Evolutionary conservation across 306 rosid genomes (phyloP).

Genomic region (Pyrus betulifolia): DNA sequence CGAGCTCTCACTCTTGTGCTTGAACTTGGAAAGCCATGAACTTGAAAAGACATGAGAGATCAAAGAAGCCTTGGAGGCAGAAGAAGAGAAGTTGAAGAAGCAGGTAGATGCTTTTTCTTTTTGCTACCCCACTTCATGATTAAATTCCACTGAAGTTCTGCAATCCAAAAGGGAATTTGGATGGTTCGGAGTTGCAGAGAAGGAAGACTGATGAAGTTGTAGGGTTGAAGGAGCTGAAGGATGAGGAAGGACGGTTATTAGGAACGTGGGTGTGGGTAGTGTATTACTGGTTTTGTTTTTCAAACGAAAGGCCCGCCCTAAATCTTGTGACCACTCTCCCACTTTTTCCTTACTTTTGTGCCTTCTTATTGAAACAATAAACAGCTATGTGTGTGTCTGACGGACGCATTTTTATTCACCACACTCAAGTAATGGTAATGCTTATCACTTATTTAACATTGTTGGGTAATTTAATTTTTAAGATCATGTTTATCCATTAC

Average conservation of each 20-base stretch:
- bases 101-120: slow-evolving; percentile 39
- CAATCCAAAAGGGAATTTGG: background rate
- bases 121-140: slow-evolving; percentile 58
- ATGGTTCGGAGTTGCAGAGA: slow-evolving; percentile 2
- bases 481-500: too few species aligned
- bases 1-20: slow-evolving; percentile 37
- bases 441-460: too few species aligned
- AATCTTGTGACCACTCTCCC: slow-evolving; percentile 67
- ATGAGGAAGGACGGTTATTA: slow-evolving; percentile 44
- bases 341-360: slow-evolving; percentile 44
- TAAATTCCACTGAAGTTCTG: background rate
- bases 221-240: slow-evolving; percentile 10
- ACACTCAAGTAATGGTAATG: too few species aligned
- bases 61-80: slow-evolving; percentile 45
- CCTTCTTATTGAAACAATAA: slow-evolving; percentile 15
- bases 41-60: slow-evolving; percentile 52
- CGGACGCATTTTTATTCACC: too few species aligned
- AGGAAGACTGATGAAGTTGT: background rate
- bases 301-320: slow-evolving; percentile 57
- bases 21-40: slow-evolving; percentile 79
- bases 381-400: slow-evolving; percentile 12
- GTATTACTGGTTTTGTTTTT: slow-evolving; percentile 16
- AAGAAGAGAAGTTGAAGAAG: slow-evolving; percentile 29
- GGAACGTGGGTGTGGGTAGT: slow-evolving; percentile 52
- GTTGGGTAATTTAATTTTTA: too few species aligned